phyloP scores from a whole-genome alignment of 345 rosid genomes.

The Sisymbrium irio region DNA sequence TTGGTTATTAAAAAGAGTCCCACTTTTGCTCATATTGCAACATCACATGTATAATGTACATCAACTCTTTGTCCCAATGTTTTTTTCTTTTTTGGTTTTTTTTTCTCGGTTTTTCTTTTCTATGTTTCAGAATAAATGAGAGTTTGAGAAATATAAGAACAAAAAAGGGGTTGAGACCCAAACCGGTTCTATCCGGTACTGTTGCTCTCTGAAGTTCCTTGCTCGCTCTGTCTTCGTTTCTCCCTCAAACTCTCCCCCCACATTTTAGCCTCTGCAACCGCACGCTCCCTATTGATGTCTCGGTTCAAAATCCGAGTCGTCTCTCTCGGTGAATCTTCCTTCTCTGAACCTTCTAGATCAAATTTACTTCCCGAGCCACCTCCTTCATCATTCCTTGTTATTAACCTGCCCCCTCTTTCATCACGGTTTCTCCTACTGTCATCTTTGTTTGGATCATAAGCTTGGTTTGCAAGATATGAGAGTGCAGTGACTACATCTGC shows the following conservation, averaged over 20 bases:
- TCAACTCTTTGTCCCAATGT: constrained; percentile 15
- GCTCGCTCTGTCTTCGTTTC: constrained; percentile 71
- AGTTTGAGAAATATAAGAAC: constrained; percentile 19
- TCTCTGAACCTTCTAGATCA: constrained; percentile 79
- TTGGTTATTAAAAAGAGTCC: constrained; percentile 11
- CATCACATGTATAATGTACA: constrained; percentile 39
- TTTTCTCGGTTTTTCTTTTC: no score
- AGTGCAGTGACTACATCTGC: constrained; percentile 95
- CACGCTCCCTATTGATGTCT: constrained; percentile 81
- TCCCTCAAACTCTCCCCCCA: constrained; percentile 98
- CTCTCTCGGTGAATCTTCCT: constrained; percentile 88
- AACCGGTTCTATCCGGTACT: constrained; percentile 27
- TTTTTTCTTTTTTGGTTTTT: not conserved
- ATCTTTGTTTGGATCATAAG: constrained; percentile 63
- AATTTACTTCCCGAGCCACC: constrained; percentile 71
- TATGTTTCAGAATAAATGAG: constrained; percentile 35
- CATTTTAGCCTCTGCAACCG: constrained; percentile 96
- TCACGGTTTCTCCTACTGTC: constrained; percentile 53
- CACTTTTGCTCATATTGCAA: constrained; percentile 15
- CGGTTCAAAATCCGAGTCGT: constrained; percentile 59
- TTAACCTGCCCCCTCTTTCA: constrained; percentile 49
- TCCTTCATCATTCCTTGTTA: constrained; percentile 66
- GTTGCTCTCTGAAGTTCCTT: constrained; percentile 42
- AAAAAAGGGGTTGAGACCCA: constrained; percentile 16
- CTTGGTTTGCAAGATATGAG: constrained; percentile 87